These are phyloP conservation scores for Brassica napus DNA, from an alignment of 345 rosid genomes.

Conservation along the genomic window Da-Ae NC_063450.1:6239001-6239500, in stretches of 20 bases:
- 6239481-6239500: neutral
- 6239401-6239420: constrained; percentile 26
- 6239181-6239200: constrained; percentile 15
- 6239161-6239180: constrained; percentile 21
- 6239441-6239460: neutral
- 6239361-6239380: constrained; percentile 17
- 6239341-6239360: constrained; percentile 29
- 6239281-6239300: neutral
- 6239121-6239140: neutral
- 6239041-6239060: neutral
- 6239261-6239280: neutral
- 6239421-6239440: constrained; percentile 19
- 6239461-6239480: constrained; percentile 7
- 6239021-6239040: neutral
- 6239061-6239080: neutral
- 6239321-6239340: constrained; percentile 33
- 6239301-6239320: constrained; percentile 21
- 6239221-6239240: neutral
- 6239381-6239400: constrained; percentile 10
- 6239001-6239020: neutral
- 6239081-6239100: neutral
- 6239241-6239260: constrained; percentile 12
- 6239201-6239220: constrained; percentile 11
- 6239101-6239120: neutral
- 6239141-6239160: constrained; percentile 4